phyloP scores from a whole-genome alignment of 2,329 filamentous ascomycete species.

The Microdochium trichocladiopsis region DNA sequence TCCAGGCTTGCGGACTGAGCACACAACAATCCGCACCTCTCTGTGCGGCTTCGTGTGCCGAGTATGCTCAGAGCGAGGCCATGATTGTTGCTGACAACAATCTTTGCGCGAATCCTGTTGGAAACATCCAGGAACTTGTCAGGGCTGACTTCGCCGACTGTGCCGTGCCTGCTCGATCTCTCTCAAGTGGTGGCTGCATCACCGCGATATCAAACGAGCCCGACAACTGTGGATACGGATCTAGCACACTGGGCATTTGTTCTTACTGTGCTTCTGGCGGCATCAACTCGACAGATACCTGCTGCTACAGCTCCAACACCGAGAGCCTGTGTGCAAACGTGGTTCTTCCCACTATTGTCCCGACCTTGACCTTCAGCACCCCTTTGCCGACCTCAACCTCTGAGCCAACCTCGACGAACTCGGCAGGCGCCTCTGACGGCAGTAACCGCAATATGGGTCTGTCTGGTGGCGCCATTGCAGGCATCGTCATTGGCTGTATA shows the following conservation, averaged over 20 bases:
- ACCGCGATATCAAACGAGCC: slow-evolving; percentile 73
- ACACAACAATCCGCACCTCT: slow-evolving; percentile 62
- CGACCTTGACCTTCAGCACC: slow-evolving; percentile 57
- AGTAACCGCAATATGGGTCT: slow-evolving; percentile 33
- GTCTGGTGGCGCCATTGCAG: slow-evolving; percentile 83
- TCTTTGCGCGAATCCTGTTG: slow-evolving; percentile 62
- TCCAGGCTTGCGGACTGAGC: slow-evolving; percentile 59
- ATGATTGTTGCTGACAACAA: slow-evolving; percentile 67
- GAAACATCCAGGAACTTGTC: slow-evolving; percentile 67
- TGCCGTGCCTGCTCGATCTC: slow-evolving; percentile 70
- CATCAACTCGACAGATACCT: slow-evolving; percentile 88
- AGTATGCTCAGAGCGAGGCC: slow-evolving; percentile 84
- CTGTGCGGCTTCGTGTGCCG: slow-evolving; percentile 83
- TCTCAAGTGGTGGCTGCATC: slow-evolving; percentile 69
- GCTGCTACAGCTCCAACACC: slow-evolving; percentile 79
- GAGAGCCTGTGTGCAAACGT: slow-evolving; percentile 67
- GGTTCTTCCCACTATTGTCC: slow-evolving; percentile 67
- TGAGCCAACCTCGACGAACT: slow-evolving; percentile 1
- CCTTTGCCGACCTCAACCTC: slow-evolving; percentile 8
- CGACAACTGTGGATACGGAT: slow-evolving; percentile 76
- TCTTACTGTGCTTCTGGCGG: slow-evolving; percentile 79
- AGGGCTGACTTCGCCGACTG: slow-evolving; percentile 90
- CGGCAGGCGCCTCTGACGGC: slow-evolving; percentile 15
- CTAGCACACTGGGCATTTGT: slow-evolving; percentile 70
- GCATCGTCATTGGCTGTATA: slow-evolving; percentile 78